phyloP scores from a whole-genome alignment of 2,329 filamentous ascomycete species.

The Cadophora malorum region DNA sequence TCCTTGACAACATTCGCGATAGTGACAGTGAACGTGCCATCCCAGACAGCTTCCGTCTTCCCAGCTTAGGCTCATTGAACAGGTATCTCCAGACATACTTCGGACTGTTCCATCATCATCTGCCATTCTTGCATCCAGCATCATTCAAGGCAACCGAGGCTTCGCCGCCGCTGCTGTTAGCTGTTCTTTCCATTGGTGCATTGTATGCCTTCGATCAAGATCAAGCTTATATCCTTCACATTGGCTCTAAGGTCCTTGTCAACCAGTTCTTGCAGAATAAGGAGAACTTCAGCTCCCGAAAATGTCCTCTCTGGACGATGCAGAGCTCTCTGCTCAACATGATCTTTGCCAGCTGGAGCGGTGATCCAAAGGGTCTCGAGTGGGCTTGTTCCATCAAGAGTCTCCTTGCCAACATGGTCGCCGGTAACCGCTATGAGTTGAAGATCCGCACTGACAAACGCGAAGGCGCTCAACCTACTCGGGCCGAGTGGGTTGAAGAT shows the following conservation, averaged over 20 bases:
- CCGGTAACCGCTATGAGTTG: slow-evolving; percentile 93
- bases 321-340: slow-evolving; percentile 96
- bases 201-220: slow-evolving; percentile 97
- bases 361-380: slow-evolving; percentile 94
- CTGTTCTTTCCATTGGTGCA: slow-evolving; percentile 92
- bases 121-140: slow-evolving; percentile 92
- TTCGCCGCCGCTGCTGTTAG: slow-evolving; percentile 83
- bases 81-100: slow-evolving; percentile 96
- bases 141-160: slow-evolving; percentile 84
- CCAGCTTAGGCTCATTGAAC: slow-evolving; percentile 81
- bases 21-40: slow-evolving; percentile 83
- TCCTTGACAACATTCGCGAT: slow-evolving; percentile 84
- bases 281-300: slow-evolving; percentile 97
- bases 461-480: slow-evolving; percentile 74
- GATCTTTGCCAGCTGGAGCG: slow-evolving; percentile 99
- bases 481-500: slow-evolving; percentile 94
- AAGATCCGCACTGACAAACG: slow-evolving; percentile 92
- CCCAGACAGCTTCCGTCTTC: slow-evolving; percentile 88
- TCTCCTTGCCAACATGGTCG: slow-evolving; percentile 97
- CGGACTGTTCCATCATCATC: slow-evolving; percentile 93
- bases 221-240: slow-evolving; percentile 95
- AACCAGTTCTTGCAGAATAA: slow-evolving; percentile 98
- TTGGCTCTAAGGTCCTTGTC: slow-evolving; percentile 95
- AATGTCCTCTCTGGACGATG: slow-evolving; percentile 98
- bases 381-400: slow-evolving; percentile 99